Evolutionary conservation across 1,284 basidiomycete genomes (phyloP).

Genomic region (Cryptococcus maquisensis): DNA sequence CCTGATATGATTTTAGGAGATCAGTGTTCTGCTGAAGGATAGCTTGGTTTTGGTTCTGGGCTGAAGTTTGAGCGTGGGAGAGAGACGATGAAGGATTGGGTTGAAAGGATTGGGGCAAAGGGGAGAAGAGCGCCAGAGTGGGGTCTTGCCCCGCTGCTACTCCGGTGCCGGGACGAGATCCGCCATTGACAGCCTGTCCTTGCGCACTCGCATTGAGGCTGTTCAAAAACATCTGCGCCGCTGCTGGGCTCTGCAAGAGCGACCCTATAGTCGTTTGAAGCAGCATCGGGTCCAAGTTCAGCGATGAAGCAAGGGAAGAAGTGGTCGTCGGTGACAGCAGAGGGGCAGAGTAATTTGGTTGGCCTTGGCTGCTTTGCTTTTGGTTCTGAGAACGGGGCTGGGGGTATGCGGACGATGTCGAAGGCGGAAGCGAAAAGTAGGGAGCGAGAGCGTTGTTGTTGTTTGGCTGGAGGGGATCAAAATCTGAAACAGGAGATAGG

Average conservation of each 20-base stretch:
- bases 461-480: constrained; percentile 5
- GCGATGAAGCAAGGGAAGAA: constrained; percentile 22
- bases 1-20: constrained; percentile 60
- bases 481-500: constrained; percentile 27
- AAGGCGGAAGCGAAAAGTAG: constrained; percentile 4
- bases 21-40: constrained; percentile 33
- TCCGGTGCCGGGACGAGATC: not conserved
- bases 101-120: constrained; percentile 17
- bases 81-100: too few relatives aligned
- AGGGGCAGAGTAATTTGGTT: constrained; percentile 1
- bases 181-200: constrained; percentile 30
- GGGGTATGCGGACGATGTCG: not conserved
- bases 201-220: constrained; percentile 47
- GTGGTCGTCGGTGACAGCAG: constrained; percentile 19
- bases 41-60: constrained; percentile 15
- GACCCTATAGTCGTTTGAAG: constrained; percentile 61
- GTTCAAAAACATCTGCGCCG: constrained; percentile 66
- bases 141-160: constrained; percentile 23
- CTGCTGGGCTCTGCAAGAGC: constrained; percentile 60
- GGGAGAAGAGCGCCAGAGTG: constrained; percentile 39
- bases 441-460: constrained; percentile 22
- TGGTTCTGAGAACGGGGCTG: not conserved
- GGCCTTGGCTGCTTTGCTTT: not conserved
- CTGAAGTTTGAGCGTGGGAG: not conserved
- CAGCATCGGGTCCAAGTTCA: constrained; percentile 49